These are phyloP conservation scores for Linnemannia zychae DNA, from an alignment of 192 early-diverging fungal genomes.

Conservation along the genomic window DNA sequence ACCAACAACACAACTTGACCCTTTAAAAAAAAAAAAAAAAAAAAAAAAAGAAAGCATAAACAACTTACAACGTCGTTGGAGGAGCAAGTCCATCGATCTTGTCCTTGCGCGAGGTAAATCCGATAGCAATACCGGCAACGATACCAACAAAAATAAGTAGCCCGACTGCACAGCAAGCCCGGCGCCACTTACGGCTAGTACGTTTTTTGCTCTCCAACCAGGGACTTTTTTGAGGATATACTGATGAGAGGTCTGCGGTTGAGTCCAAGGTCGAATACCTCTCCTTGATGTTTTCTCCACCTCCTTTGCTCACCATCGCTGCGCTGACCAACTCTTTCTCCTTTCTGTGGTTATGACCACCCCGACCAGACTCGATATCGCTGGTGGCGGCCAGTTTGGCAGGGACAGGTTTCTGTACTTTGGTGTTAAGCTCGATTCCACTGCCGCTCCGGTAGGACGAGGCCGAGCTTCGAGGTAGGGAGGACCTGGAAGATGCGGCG, in stretches of 20 bases:
- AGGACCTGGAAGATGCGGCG: slow-evolving; percentile 21
- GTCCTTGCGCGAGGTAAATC: slow-evolving; percentile 25
- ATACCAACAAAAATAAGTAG: slow-evolving; percentile 21
- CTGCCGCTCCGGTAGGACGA: slow-evolving; percentile 8
- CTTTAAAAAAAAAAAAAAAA: not conserved
- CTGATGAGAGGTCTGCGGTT: not conserved
- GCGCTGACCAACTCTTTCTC: slow-evolving; percentile 17
- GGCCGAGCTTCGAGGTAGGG: slow-evolving; percentile 22
- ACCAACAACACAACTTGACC: not conserved
- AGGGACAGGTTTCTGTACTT: not conserved
- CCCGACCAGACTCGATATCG: not conserved
- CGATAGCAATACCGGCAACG: slow-evolving; percentile 34
- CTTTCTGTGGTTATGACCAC: not conserved
- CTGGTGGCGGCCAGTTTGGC: not conserved
- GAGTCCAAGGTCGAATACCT: slow-evolving; percentile 10
- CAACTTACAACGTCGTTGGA: slow-evolving; percentile 15
- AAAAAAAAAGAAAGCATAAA: not conserved
- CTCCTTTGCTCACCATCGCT: slow-evolving; percentile 10
- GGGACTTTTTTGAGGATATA: slow-evolving; percentile 16
- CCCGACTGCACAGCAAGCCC: slow-evolving; percentile 31
- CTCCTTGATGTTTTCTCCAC: not conserved
- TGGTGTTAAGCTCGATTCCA: slow-evolving; percentile 36
- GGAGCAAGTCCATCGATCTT: slow-evolving; percentile 47
- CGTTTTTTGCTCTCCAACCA: slow-evolving; percentile 33
- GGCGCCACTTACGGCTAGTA: slow-evolving; percentile 40